Percentiles rank a stretch among this genome's conserved stretches.
These are phyloP conservation scores for Spergularia marina DNA, from an alignment of 148 eudicot species.

Conservation along the genomic window DNA sequence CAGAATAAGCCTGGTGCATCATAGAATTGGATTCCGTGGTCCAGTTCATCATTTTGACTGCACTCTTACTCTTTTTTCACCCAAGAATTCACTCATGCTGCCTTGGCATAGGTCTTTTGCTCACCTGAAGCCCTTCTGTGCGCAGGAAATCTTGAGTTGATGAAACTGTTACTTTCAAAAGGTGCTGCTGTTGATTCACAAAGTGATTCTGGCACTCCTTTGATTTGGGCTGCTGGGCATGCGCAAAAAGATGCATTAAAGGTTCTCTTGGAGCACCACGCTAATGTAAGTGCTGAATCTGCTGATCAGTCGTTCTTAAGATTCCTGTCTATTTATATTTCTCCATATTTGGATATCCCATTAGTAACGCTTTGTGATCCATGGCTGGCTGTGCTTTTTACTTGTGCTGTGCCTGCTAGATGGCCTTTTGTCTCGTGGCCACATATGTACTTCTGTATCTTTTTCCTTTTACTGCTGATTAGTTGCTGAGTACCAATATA, in stretches of 20 bases:
- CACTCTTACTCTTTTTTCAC: not conserved
- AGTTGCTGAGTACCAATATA: not conserved
- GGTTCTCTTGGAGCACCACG: constrained; percentile 71
- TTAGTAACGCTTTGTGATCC: not conserved
- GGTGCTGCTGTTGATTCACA: constrained; percentile 67
- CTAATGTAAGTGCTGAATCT: constrained; percentile 64
- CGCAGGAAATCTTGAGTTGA: constrained; percentile 77
- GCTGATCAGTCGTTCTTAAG: not conserved
- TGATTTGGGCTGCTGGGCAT: constrained; percentile 99
- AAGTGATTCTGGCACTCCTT: constrained; percentile 96
- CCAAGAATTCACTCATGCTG: not conserved
- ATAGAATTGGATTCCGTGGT: not conserved
- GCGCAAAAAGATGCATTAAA: constrained; percentile 72
- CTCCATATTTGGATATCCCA: not conserved
- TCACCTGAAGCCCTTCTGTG: constrained; percentile 15
- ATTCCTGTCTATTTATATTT: not conserved
- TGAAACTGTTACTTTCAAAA: constrained; percentile 63
- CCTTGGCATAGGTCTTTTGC: not conserved
- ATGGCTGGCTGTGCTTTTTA: not conserved
- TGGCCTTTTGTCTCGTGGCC: not conserved
- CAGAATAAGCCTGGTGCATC: too few relatives aligned
- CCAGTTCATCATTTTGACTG: not conserved
- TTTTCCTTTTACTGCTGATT: not conserved
- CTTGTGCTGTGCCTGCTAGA: not conserved
- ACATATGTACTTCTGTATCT: too few relatives aligned